Evolutionary conservation across 2,329 filamentous ascomycete genomes (phyloP).

Genomic region (Diaporthe aspalathi): DNA sequence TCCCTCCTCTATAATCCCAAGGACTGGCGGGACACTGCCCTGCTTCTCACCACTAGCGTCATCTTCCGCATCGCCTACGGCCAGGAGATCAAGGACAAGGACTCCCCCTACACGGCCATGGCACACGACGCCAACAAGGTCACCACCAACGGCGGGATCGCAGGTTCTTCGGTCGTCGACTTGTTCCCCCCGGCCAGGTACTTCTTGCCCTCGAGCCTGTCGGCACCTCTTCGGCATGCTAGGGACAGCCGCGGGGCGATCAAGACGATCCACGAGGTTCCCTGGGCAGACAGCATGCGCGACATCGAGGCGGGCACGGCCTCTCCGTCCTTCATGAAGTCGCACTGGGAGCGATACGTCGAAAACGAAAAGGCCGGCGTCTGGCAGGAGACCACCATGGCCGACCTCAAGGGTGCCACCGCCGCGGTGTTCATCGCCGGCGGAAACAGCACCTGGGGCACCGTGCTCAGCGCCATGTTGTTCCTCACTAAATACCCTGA

Average conservation of each 20-base stretch:
- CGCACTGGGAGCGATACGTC: constrained; percentile 46
- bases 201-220: constrained; percentile 52
- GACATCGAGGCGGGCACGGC: constrained; percentile 49
- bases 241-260: constrained; percentile 49
- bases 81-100: constrained; percentile 42
- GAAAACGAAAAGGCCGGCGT: constrained; percentile 45
- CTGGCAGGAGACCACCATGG: constrained; percentile 50
- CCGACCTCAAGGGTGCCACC: constrained; percentile 62
- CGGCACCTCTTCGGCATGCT: constrained; percentile 43
- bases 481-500: constrained; percentile 56
- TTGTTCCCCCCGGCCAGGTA: constrained; percentile 58
- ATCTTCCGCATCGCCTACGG: constrained; percentile 45
- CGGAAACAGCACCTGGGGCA: constrained; percentile 58
- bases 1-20: constrained; percentile 41
- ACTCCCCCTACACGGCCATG: constrained; percentile 44
- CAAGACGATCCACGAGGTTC: constrained; percentile 55
- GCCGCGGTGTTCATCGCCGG: constrained; percentile 61
- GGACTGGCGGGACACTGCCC: constrained; percentile 43
- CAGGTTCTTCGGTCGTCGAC: constrained; percentile 56
- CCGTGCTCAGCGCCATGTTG: constrained; percentile 55
- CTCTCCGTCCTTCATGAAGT: constrained; percentile 48
- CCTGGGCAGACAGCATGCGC: constrained; percentile 49
- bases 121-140: constrained; percentile 42
- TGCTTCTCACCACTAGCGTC: constrained; percentile 44
- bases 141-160: constrained; percentile 47